Evolutionary conservation across 139 green algal species (phyloP).

Genomic region (Chlorella vulgaris): DNA sequence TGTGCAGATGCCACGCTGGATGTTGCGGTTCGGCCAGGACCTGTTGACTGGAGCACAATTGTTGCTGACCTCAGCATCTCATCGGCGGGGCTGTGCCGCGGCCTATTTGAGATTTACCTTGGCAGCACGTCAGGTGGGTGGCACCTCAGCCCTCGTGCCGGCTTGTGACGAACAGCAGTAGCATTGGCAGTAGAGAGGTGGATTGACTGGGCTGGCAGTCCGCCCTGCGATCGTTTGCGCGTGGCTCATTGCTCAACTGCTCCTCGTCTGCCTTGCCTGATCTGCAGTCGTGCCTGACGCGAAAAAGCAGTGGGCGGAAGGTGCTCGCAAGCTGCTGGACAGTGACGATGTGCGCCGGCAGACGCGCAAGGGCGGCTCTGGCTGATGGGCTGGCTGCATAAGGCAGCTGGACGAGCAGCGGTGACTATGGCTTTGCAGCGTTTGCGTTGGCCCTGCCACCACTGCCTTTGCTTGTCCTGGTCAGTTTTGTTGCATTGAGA

Average conservation of each 20-base stretch:
- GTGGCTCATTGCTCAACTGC: background rate
- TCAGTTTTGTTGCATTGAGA: no score
- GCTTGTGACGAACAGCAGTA: background rate
- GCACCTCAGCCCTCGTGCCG: background rate
- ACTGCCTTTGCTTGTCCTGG: no score
- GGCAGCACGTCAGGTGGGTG: slow-evolving; percentile 19
- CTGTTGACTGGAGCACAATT: slow-evolving; percentile 35
- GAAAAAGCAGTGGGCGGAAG: slow-evolving; percentile 37
- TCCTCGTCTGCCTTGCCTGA: background rate
- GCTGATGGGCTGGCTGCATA: no score
- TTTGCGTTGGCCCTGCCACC: no score
- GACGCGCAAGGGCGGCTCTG: slow-evolving; percentile 27
- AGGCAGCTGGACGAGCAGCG: no score
- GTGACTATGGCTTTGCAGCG: no score
- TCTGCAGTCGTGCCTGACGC: slow-evolving; percentile 39
- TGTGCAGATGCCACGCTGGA: slow-evolving; percentile 47
- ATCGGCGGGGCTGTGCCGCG: slow-evolving; percentile 64
- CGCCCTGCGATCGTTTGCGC: background rate
- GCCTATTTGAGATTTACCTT: slow-evolving; percentile 75
- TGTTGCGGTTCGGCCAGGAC: slow-evolving; percentile 30
- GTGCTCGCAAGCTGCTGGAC: slow-evolving; percentile 40
- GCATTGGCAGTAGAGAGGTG: background rate
- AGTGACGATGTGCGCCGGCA: slow-evolving; percentile 42
- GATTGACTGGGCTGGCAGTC: background rate
- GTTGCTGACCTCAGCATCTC: slow-evolving; percentile 65